phyloP scores from a whole-genome alignment of 78 protist species.

The Cyanophora paradoxa region DNA sequence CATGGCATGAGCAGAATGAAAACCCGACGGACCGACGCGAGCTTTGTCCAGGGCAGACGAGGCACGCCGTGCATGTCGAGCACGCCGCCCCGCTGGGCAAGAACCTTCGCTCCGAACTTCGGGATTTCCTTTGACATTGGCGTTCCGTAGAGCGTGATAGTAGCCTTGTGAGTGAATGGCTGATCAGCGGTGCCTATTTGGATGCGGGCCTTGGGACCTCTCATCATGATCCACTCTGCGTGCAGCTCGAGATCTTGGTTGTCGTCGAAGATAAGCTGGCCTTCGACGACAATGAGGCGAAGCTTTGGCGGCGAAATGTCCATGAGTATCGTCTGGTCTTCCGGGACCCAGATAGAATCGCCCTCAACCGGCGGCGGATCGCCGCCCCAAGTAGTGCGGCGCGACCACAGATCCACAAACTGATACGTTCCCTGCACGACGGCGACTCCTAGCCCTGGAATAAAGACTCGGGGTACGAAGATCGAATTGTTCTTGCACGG shows the following conservation, averaged over 20 bases:
- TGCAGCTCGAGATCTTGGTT: background rate
- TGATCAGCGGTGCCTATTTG: background rate
- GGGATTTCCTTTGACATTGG: background rate
- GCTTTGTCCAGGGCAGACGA: background rate
- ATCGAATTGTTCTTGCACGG: too few species aligned
- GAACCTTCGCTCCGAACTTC: background rate
- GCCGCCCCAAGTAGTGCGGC: constrained; percentile 1
- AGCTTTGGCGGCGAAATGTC: background rate
- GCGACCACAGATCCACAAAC: background rate
- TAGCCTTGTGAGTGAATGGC: background rate
- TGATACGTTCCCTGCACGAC: background rate
- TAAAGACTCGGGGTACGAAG: too few species aligned
- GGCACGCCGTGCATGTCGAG: constrained; percentile 5
- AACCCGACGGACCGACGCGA: too few species aligned
- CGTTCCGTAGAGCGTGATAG: constrained; percentile 2
- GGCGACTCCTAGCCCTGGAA: too few species aligned
- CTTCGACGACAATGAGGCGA: background rate
- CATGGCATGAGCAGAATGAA: too few species aligned
- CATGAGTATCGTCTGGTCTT: background rate
- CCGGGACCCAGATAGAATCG: background rate
- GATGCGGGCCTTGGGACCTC: background rate
- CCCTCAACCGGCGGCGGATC: background rate
- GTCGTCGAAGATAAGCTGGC: background rate
- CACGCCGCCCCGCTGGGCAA: background rate
- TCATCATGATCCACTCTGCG: background rate